These are phyloP conservation scores for Populus simonii DNA, from an alignment of 345 rosid genomes.

Conservation along the genomic window DNA sequence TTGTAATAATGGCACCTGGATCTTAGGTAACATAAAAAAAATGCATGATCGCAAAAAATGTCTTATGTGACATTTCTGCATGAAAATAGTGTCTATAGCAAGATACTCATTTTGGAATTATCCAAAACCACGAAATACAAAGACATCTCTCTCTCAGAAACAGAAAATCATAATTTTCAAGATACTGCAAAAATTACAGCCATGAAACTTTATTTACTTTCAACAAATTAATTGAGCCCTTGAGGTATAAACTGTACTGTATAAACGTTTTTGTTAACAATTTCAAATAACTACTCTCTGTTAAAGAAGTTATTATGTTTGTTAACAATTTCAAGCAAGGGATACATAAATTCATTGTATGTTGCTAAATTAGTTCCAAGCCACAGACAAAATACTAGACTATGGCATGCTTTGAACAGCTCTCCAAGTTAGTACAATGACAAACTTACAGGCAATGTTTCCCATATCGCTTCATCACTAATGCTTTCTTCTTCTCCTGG, in stretches of 20 bases:
- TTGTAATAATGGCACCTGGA: neutral
- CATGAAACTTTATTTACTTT: neutral
- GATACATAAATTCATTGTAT: neutral
- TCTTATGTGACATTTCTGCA: neutral
- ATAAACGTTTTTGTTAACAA: neutral
- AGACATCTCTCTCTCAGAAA: neutral
- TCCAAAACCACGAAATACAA: neutral
- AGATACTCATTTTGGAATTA: neutral
- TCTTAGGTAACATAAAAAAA: neutral
- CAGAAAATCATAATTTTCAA: too few species aligned
- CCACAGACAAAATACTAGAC: neutral
- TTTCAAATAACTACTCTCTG: neutral
- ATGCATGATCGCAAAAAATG: neutral
- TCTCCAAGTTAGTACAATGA: conserved; percentile 5
- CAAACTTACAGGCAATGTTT: conserved; percentile 85
- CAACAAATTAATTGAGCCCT: neutral
- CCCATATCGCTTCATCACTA: conserved; percentile 94
- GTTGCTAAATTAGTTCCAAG: neutral
- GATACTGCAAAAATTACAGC: neutral
- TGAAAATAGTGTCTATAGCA: neutral
- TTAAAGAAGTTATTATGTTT: neutral
- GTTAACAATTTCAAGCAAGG: neutral
- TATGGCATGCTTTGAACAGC: neutral
- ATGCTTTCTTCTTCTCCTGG: conserved; percentile 90
- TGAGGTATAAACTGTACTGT: neutral